Evolutionary conservation across 129 eudicot genomes (phyloP).

Genomic region (Daucus carota): DNA sequence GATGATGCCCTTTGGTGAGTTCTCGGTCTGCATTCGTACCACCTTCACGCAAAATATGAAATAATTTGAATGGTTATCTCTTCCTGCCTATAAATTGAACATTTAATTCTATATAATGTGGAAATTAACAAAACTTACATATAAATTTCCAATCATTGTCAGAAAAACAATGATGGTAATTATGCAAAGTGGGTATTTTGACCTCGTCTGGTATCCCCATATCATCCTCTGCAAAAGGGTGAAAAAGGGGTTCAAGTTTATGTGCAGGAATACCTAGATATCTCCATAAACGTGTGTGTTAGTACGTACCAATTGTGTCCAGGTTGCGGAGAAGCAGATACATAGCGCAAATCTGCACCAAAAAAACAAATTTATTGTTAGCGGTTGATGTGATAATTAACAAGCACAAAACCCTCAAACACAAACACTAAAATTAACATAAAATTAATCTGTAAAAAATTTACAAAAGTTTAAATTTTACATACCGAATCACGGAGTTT

Average conservation of each 20-base stretch:
- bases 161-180: constrained; percentile 69
- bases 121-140: constrained; percentile 40
- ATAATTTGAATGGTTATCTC: no score
- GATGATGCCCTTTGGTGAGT: constrained; percentile 79
- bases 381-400: no score
- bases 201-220: constrained; percentile 70
- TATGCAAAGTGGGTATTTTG: constrained; percentile 69
- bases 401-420: no score
- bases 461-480: no score
- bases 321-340: constrained; percentile 95
- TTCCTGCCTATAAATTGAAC: no score
- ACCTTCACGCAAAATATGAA: constrained; percentile 32
- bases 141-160: constrained; percentile 84
- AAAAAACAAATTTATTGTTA: not conserved
- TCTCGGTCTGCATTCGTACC: constrained; percentile 84
- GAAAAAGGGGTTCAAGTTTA: constrained; percentile 5
- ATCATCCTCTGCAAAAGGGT: constrained; percentile 65
- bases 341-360: constrained; percentile 77
- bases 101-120: no score
- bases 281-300: no score
- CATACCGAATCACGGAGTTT: not conserved
- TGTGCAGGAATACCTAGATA: not conserved
- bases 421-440: no score
- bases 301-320: constrained; percentile 81
- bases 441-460: no score